phyloP scores from a whole-genome alignment of 2,329 filamentous ascomycete species.

The Alternaria brassicicola region DNA sequence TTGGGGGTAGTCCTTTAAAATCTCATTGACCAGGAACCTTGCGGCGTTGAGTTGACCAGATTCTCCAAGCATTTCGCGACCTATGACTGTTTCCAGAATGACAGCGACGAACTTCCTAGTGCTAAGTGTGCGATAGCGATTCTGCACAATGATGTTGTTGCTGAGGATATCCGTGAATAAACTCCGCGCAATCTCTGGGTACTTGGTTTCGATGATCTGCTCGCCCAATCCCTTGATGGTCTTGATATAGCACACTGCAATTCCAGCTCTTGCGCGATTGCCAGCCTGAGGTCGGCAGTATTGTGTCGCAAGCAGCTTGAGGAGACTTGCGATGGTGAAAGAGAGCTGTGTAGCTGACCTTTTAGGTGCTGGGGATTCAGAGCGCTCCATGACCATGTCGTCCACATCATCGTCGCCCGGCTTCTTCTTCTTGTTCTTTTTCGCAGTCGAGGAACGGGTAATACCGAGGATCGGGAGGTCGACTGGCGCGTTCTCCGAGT shows the following conservation, averaged over 20 bases:
- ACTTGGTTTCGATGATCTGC: constrained; percentile 81
- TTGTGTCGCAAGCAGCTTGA: constrained; percentile 78
- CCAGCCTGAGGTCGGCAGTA: constrained; percentile 80
- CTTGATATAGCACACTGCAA: constrained; percentile 86
- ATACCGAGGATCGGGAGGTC: constrained; percentile 48
- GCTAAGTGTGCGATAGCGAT: constrained; percentile 85
- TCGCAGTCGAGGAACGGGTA: constrained; percentile 65
- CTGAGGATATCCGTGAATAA: constrained; percentile 81
- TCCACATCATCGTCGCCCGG: constrained; percentile 70
- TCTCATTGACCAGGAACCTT: constrained; percentile 79
- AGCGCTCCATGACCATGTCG: constrained; percentile 69
- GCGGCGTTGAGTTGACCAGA: constrained; percentile 85
- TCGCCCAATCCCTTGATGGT: constrained; percentile 80
- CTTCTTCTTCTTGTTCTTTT: constrained; percentile 72
- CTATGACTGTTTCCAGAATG: constrained; percentile 82
- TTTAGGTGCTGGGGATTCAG: constrained; percentile 76
- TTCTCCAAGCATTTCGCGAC: constrained; percentile 82
- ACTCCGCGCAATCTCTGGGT: constrained; percentile 79
- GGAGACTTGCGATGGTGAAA: constrained; percentile 76
- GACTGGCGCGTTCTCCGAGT: constrained; percentile 63
- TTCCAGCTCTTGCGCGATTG: constrained; percentile 79
- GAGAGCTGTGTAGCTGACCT: constrained; percentile 73
- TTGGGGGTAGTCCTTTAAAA: constrained; percentile 94
- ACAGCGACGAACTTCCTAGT: constrained; percentile 84
- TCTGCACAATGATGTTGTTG: constrained; percentile 75